A percentile compares a stretch with the other conserved stretches of the same genome.
phyloP scores from a whole-genome alignment of 148 eudicot genomes.

The Heliamphora exappendiculata region DNA sequence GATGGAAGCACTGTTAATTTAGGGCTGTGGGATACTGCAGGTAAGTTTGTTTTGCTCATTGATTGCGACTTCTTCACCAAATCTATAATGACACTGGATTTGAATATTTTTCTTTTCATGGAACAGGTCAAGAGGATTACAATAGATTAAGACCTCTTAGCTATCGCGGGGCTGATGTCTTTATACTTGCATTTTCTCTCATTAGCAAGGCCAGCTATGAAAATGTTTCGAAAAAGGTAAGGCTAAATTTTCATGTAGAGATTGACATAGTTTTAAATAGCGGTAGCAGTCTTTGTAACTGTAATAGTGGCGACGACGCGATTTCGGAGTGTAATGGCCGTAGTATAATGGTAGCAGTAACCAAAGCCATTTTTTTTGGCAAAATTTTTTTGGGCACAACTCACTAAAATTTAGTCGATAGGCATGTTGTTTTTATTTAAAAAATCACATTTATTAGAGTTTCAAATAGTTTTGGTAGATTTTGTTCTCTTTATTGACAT shows the following conservation, averaged over 20 bases:
- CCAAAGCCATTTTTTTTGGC: too few relatives aligned
- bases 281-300: too few relatives aligned
- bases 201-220: slow-evolving; percentile 6
- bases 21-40: slow-evolving; percentile 47
- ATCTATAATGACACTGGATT: background rate
- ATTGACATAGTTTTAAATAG: too few relatives aligned
- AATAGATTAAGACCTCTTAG: slow-evolving; percentile 12
- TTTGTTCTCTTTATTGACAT: too few relatives aligned
- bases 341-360: too few relatives aligned
- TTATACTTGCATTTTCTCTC: slow-evolving; percentile 9
- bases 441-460: too few relatives aligned
- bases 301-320: too few relatives aligned
- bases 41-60: slow-evolving; percentile 8
- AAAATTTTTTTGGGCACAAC: too few relatives aligned
- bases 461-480: too few relatives aligned
- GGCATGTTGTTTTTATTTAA: too few relatives aligned
- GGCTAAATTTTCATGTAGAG: background rate
- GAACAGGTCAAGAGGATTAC: slow-evolving; percentile 13
- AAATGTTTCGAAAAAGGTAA: slow-evolving; percentile 7
- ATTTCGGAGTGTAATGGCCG: too few relatives aligned
- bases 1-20: slow-evolving; percentile 43
- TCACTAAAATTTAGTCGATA: too few relatives aligned
- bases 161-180: slow-evolving; percentile 9
- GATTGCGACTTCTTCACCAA: background rate
- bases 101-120: background rate